Conservation (phyloP, 2,329 filamentous ascomycete genomes). For the Hypoxylon sp. region DNA sequence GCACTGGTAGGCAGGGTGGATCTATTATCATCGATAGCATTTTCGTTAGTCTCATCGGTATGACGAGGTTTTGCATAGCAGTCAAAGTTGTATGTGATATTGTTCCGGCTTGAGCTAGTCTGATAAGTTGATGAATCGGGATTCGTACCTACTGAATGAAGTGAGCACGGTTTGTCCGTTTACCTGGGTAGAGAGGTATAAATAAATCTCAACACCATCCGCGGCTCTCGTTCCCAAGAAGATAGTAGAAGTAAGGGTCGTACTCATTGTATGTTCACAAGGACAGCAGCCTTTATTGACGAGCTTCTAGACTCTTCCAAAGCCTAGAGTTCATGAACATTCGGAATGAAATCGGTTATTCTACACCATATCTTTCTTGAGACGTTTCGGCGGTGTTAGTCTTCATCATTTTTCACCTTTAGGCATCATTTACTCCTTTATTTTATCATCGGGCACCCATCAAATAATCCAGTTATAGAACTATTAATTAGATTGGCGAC, state of each 20-base stretch:
- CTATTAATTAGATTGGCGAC: background rate
- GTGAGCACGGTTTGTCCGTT: background rate
- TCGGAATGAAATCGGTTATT: background rate
- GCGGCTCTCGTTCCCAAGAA: background rate
- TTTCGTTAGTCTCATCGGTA: background rate
- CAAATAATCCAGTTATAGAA: background rate
- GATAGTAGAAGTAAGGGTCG: background rate
- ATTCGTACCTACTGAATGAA: too few relatives aligned
- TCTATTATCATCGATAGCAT: background rate
- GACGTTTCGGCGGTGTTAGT: background rate
- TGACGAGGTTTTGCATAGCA: background rate
- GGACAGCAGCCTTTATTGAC: background rate
- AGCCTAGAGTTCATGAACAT: background rate
- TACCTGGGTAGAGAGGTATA: background rate
- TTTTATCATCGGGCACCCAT: background rate
- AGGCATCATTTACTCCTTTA: background rate
- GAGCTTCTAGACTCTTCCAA: background rate
- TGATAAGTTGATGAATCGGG: background rate
- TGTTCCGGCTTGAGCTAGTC: background rate
- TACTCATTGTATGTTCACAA: background rate
- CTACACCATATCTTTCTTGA: background rate
- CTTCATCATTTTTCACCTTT: background rate
- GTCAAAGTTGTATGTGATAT: background rate
- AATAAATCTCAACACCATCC: background rate
- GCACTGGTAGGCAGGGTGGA: background rate